Base-by-base conservation (phyloP, 169 alveolate genomes). In the Haemoproteus tartakovskyi region DNA sequence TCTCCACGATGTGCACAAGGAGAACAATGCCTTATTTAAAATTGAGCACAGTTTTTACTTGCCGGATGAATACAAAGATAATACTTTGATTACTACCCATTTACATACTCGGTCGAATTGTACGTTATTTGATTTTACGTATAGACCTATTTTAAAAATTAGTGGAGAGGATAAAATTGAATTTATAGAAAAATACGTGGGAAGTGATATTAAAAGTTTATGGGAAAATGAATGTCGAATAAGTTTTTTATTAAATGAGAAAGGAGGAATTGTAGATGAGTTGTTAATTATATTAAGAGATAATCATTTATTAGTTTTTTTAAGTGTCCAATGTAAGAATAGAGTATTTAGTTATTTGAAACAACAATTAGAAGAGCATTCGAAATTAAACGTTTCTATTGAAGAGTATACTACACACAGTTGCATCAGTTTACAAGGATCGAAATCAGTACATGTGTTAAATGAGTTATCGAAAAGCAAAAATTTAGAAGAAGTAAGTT, bases 161-260 rank as follows among this genome's bases (percentile, higher is more conserved):
- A 74, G 84, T 56, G 84, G 84, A 12, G 19, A 18, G n/a, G 84
- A 74, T 29, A 74, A 74, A 43, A 45, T 57, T 24, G 2, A 27
- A 16, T 74, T 74, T 45, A 29, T 74, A 26, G 84, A 74, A 45
- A 74, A 74, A 33, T 74, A 74, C 50, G 78, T 74, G 38, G 84
- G 84, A 9, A 74, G 84, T 60, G 84, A 74, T 22, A 56, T 74
- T 16, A 74, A 74, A 43, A 78, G 84, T 1, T 57, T 74, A 33
- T 74, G 84, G 84, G 84, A 74, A 57, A 74, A 74, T 45, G 84
- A 74, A 74, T 74, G 84, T 74, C 30, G 84, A 56, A 74, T 74
- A 27, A 74, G 84, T 56, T 56, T 74, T 37, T 21, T 74, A 47
- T 37, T 74, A 56, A 74, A 56, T 33, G 84, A 74, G 22, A 54